A percentile compares a stretch with the other conserved stretches of the same genome.
These are phyloP conservation scores for Raphanus raphanistrum DNA, from an alignment of 345 rosid genomes.

Conservation along the genomic window DNA sequence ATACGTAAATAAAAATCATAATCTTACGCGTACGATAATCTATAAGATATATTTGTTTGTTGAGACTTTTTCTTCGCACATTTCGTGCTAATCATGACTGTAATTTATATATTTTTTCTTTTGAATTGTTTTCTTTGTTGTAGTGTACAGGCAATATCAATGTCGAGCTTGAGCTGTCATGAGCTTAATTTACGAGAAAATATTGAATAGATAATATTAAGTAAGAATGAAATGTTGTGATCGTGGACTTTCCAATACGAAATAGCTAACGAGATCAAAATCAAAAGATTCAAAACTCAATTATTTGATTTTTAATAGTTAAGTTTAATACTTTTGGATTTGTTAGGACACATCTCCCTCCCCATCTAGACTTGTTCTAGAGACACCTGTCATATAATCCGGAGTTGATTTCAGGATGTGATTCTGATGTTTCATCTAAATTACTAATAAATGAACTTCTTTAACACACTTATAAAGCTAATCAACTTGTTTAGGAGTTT, in stretches of 20 bases:
- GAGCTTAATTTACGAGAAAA: not conserved
- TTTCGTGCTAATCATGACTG: conserved; percentile 27
- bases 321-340: conserved; percentile 8
- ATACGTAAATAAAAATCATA: not conserved
- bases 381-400: conserved; percentile 4
- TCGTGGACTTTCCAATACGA: conserved; percentile 6
- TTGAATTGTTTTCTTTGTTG: not conserved
- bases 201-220: not conserved
- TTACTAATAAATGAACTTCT: not conserved
- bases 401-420: not conserved
- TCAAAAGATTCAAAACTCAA: not conserved
- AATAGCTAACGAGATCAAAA: conserved; percentile 9
- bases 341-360: conserved; percentile 9
- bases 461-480: not conserved
- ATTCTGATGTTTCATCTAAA: not conserved
- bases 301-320: not conserved
- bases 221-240: not conserved
- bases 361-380: conserved; percentile 11
- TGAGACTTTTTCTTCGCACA: conserved; percentile 5
- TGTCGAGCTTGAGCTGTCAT: conserved; percentile 18
- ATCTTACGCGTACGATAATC: not conserved
- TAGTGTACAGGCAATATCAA: not conserved
- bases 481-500: not conserved
- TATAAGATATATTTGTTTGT: not conserved
- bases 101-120: not conserved